Evolutionary conservation across 495 filamentous ascomycete species (phyloP), one percentile per base, ranked within the genome.

Genomic region (Haplographium delicatum): DNA sequence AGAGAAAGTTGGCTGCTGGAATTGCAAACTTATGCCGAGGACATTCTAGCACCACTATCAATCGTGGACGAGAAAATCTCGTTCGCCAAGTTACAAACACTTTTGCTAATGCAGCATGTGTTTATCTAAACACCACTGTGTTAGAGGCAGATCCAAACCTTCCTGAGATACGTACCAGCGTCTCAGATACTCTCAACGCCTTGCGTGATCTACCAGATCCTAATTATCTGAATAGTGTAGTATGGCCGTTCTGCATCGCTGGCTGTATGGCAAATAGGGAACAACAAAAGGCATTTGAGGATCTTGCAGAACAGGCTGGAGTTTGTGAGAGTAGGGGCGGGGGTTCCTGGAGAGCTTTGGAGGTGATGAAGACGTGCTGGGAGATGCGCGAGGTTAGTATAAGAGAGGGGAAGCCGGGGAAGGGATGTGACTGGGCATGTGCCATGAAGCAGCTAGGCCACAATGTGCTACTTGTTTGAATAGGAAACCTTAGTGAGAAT

Each of bases 181-280:
- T 57, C 7, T 1, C 47, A 2, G 11, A 22, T 8, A 11, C 42
- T 3, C 33, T 46, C 1, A 40, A 53, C 11, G 23, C 42, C 6
- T 53, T 58, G 18, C 22, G 44, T 23, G 40, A 15, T 19, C 46
- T 59, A 1, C 47, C 50, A 6, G 15, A 47, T 22, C 2, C n/a
- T 16, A 13, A 20, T 0, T n/a, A 50, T 2, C 13, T 58, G 4
- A 19, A 23, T 18, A 50, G 25, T 23, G 15, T 58, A 4, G 20
- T 20, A 5, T 59, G 56, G 55, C 51, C 56, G 24, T 20, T 54
- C 1, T 54, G 51, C 19, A 51, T 59, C 35, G 28, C 41, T 1
- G 56, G 56, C 0, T 54, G 30, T 16, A 54, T 59, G 51, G 51
- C 56, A 15, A 38, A 20, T 1, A 46, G 41, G 18, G 38, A 53